Conservation (phyloP, 345 rosid genomes). For the Anacardium occidentale region DNA sequence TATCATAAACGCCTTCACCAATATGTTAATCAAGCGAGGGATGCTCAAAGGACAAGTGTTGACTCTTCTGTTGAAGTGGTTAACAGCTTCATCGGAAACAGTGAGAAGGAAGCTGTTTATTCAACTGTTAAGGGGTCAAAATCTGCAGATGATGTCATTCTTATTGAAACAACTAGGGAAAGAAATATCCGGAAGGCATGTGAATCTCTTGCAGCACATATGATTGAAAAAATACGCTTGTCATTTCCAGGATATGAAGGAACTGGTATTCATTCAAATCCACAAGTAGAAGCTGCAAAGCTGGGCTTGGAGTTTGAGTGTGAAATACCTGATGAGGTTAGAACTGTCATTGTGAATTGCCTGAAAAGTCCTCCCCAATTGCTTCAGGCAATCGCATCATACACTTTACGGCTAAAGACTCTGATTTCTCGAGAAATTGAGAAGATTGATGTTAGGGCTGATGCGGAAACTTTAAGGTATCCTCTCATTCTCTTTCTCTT, state of each 20-base stretch:
- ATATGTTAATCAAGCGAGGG: conserved; percentile 84
- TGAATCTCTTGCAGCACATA: conserved; percentile 69
- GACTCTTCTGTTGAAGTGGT: conserved; percentile 55
- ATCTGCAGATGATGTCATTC: conserved; percentile 76
- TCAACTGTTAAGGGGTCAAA: conserved; percentile 83
- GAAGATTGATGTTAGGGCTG: conserved; percentile 84
- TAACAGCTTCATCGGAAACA: conserved; percentile 44
- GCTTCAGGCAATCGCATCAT: conserved; percentile 73
- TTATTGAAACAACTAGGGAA: conserved; percentile 76
- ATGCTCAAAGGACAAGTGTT: conserved; percentile 59
- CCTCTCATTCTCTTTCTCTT: conserved; percentile 3
- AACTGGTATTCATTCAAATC: conserved; percentile 67
- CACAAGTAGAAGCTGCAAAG: conserved; percentile 72
- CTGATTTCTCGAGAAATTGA: conserved; percentile 79
- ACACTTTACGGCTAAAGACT: conserved; percentile 61
- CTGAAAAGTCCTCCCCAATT: conserved; percentile 75
- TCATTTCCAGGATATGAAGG: conserved; percentile 97
- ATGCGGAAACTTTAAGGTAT: conserved; percentile 81
- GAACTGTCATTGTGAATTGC: conserved; percentile 54
- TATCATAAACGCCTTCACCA: conserved; percentile 75
- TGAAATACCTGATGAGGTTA: conserved; percentile 73
- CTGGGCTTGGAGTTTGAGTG: conserved; percentile 82
- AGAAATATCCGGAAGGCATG: conserved; percentile 81
- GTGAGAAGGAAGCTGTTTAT: conserved; percentile 78
- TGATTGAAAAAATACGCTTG: conserved; percentile 61